phyloP scores from a whole-genome alignment of 257 asterid species.

The Perilla frutescens region DNA sequence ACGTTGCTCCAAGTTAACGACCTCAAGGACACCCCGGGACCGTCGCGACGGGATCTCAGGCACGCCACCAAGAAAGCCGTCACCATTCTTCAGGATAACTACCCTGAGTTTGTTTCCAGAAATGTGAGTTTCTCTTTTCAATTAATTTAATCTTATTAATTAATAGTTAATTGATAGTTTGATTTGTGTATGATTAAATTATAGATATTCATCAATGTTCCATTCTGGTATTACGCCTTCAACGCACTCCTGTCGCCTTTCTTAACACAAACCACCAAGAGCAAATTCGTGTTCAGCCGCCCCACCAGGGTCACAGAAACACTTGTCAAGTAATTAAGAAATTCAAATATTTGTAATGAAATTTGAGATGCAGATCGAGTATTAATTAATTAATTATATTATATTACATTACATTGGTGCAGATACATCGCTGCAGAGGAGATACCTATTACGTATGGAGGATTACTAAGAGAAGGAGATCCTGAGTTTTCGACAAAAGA shows the following conservation, averaged over 20 bases:
- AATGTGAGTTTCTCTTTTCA: conserved; percentile 45
- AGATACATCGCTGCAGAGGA: conserved; percentile 60
- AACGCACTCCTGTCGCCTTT: conserved; percentile 62
- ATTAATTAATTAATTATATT: background rate
- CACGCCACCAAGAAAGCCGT: conserved; percentile 52
- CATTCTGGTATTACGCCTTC: conserved; percentile 77
- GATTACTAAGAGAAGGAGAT: conserved; percentile 55
- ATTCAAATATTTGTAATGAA: background rate
- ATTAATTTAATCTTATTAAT: too few species aligned
- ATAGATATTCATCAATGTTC: conserved; percentile 69
- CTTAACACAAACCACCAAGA: conserved; percentile 62
- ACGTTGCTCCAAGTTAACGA: conserved; percentile 65
- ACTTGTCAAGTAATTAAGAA: conserved; percentile 63
- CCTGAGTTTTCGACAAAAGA: conserved; percentile 58
- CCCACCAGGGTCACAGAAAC: conserved; percentile 62
- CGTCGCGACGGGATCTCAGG: conserved; percentile 56
- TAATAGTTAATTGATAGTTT: background rate
- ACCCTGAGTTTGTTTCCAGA: conserved; percentile 67
- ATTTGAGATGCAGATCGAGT: background rate
- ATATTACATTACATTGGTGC: background rate
- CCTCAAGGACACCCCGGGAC: conserved; percentile 63
- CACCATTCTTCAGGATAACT: conserved; percentile 62
- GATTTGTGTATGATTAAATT: background rate
- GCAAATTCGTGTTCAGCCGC: conserved; percentile 64
- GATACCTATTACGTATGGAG: conserved; percentile 60